Conservation (phyloP, 2,329 filamentous ascomycete genomes). For the Epichloe brachyelytri region DNA sequence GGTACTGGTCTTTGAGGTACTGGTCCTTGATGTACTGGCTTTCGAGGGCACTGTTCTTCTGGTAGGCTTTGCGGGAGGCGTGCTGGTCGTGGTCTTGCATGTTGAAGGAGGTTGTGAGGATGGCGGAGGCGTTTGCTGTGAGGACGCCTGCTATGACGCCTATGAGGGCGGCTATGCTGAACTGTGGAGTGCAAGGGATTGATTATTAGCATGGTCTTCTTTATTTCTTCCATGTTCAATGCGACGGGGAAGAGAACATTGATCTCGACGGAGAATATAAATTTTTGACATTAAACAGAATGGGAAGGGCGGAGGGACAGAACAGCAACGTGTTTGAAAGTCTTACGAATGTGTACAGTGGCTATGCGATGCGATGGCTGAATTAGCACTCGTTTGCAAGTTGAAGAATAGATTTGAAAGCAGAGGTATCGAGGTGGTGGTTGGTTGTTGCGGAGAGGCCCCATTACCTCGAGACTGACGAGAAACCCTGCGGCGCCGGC, state of each 20-base stretch:
- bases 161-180: constrained; percentile 53
- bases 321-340: neutral
- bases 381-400: no score
- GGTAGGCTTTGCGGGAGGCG: constrained; percentile 5
- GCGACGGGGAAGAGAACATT: neutral
- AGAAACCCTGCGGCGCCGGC: neutral
- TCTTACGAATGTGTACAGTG: constrained; percentile 31
- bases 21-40: constrained; percentile 1
- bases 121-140: constrained; percentile 42
- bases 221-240: neutral
- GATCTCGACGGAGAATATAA: no score
- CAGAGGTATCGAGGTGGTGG: neutral
- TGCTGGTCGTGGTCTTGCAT: constrained; percentile 20
- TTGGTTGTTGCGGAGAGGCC: no score
- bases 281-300: no score
- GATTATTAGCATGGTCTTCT: neutral
- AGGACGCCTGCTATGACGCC: constrained; percentile 51
- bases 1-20: constrained; percentile 6
- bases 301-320: neutral
- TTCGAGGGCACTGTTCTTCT: constrained; percentile 9
- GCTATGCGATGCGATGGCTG: constrained; percentile 14
- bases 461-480: constrained; percentile 4
- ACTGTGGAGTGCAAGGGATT: constrained; percentile 15
- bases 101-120: constrained; percentile 39
- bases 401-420: no score